Conservation (phyloP, 768 basidiomycete genomes). For the Leccinum disarticulatum region DNA sequence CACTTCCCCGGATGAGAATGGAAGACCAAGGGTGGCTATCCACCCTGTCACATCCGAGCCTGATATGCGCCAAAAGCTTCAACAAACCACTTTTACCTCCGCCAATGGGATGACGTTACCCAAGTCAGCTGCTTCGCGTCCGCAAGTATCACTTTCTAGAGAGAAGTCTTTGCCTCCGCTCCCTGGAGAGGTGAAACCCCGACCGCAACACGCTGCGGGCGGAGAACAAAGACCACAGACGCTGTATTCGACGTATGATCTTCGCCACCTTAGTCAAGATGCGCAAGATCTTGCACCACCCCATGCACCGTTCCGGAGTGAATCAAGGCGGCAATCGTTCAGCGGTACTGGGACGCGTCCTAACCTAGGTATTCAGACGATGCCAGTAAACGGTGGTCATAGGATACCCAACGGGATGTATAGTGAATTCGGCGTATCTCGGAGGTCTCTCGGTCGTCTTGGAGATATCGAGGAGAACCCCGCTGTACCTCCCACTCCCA, state of each 20-base stretch:
- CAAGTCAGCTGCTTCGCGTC: slow-evolving; percentile 16
- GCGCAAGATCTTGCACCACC: slow-evolving; percentile 58
- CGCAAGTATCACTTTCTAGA: slow-evolving; percentile 37
- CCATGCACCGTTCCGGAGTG: slow-evolving; percentile 61
- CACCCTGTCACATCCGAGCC: slow-evolving; percentile 61
- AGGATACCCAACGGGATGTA: slow-evolving; percentile 46
- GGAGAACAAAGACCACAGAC: slow-evolving; percentile 61
- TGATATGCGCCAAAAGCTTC: slow-evolving; percentile 53
- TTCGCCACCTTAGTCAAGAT: slow-evolving; percentile 45
- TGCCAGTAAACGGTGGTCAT: slow-evolving; percentile 41
- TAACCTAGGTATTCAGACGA: slow-evolving; percentile 49
- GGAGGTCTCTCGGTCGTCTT: slow-evolving; percentile 49
- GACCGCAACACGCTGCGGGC: slow-evolving; percentile 33
- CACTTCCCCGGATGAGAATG: slow-evolving; percentile 31
- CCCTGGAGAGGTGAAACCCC: slow-evolving; percentile 52
- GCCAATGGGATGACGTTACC: slow-evolving; percentile 33
- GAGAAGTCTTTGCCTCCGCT: slow-evolving; percentile 82
- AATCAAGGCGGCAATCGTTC: slow-evolving; percentile 74
- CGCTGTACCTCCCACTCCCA: slow-evolving; percentile 33
- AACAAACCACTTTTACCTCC: slow-evolving; percentile 35
- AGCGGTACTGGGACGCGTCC: slow-evolving; percentile 63
- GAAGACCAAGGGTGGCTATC: slow-evolving; percentile 41
- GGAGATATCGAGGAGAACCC: slow-evolving; percentile 32
- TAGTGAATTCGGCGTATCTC: slow-evolving; percentile 73
- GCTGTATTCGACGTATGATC: slow-evolving; percentile 59